phyloP scores from a whole-genome alignment of 495 filamentous ascomycete species.

The Xylaria nigripes region DNA sequence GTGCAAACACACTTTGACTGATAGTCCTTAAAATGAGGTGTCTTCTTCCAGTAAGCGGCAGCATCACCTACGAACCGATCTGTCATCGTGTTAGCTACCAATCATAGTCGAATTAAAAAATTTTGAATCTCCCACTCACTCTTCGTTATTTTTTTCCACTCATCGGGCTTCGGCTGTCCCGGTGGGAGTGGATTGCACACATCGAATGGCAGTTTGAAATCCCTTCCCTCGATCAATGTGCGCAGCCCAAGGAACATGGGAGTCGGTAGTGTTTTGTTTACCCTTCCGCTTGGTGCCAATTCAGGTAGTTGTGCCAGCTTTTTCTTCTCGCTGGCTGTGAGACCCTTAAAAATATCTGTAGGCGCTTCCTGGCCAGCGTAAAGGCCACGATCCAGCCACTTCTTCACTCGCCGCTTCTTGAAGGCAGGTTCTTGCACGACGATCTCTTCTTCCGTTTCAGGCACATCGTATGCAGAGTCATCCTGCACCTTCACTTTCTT shows the following conservation, averaged over 20 bases:
- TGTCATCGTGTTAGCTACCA: conserved; percentile 27
- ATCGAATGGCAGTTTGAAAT: conserved; percentile 85
- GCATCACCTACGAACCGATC: conserved; percentile 92
- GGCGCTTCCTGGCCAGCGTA: conserved; percentile 73
- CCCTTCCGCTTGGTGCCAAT: conserved; percentile 27
- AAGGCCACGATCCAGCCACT: conserved; percentile 74
- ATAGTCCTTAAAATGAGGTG: conserved; percentile 62
- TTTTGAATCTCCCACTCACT: conserved; percentile 43
- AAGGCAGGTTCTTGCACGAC: conserved; percentile 30
- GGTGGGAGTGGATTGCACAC: conserved; percentile 77
- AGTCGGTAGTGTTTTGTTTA: conserved; percentile 36
- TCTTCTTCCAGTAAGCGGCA: conserved; percentile 73
- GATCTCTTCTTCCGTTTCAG: conserved; percentile 31
- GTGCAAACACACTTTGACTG: conserved; percentile 71
- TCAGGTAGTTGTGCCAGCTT: conserved; percentile 49
- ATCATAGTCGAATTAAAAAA: not conserved
- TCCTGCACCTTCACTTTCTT: conserved; percentile 38
- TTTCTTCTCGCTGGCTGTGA: conserved; percentile 51
- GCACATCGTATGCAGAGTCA: conserved; percentile 30
- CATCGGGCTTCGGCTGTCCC: conserved; percentile 80
- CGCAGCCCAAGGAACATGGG: conserved; percentile 41
- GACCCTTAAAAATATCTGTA: conserved; percentile 49
- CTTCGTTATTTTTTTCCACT: conserved; percentile 82
- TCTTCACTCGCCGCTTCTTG: conserved; percentile 50
- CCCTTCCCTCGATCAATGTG: conserved; percentile 55